Evolutionary conservation across 2,329 filamentous ascomycete species (phyloP).

Genomic region (Annulohypoxylon truncatum): DNA sequence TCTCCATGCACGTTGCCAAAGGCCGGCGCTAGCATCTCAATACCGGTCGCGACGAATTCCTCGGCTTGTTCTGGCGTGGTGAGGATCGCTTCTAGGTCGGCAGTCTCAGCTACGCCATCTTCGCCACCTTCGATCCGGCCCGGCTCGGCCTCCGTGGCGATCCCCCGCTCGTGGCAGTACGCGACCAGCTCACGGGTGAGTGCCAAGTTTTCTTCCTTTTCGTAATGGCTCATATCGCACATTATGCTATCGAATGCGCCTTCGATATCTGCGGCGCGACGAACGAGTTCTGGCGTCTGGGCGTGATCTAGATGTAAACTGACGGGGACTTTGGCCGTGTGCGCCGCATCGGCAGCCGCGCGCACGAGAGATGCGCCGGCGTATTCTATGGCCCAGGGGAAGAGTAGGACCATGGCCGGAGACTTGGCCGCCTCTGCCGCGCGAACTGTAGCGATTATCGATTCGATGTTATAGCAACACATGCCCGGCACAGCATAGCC

Average conservation of each 20-base stretch:
- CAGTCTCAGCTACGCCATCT: conserved; percentile 71
- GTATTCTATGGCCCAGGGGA: conserved; percentile 79
- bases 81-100: conserved; percentile 58
- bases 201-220: conserved; percentile 75
- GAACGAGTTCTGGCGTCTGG: conserved; percentile 71
- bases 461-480: conserved; percentile 76
- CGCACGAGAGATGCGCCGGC: conserved; percentile 67
- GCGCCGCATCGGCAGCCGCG: conserved; percentile 66
- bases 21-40: conserved; percentile 75
- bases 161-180: conserved; percentile 73
- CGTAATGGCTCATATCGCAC: conserved; percentile 81
- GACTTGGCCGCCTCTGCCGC: conserved; percentile 75
- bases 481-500: conserved; percentile 70
- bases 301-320: conserved; percentile 75
- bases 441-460: conserved; percentile 74
- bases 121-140: conserved; percentile 75
- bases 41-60: conserved; percentile 73
- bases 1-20: conserved; percentile 78
- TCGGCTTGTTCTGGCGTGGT: conserved; percentile 73
- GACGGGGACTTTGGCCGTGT: conserved; percentile 68
- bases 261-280: conserved; percentile 67
- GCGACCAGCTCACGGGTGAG: conserved; percentile 71
- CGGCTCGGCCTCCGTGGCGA: conserved; percentile 77
- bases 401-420: conserved; percentile 77
- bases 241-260: conserved; percentile 77